phyloP scores from a whole-genome alignment of 2,329 filamentous ascomycete species.

The Chlorencoelia australis region DNA sequence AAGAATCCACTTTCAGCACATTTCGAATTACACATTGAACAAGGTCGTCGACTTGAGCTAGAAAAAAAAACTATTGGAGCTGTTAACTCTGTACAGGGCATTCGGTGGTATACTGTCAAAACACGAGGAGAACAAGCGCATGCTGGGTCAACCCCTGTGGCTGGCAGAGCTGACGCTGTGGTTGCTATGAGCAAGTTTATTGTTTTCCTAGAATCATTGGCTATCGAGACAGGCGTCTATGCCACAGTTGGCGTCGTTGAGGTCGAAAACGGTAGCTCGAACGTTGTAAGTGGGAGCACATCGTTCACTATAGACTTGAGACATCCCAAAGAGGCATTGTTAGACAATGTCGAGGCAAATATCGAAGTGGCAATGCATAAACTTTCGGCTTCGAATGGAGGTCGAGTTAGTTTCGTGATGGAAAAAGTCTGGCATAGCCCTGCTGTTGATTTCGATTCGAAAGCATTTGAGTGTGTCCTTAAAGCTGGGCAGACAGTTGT shows the following conservation, averaged over 20 bases:
- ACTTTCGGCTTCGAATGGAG: no score
- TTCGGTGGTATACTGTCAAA: constrained; percentile 53
- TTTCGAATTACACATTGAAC: constrained; percentile 66
- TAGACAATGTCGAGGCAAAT: not conserved
- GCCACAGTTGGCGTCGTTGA: constrained; percentile 20
- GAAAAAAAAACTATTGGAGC: constrained; percentile 54
- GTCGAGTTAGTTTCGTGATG: no score
- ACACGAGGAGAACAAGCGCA: constrained; percentile 36
- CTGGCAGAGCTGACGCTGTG: constrained; percentile 55
- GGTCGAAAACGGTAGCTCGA: constrained; percentile 16
- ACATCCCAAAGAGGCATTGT: constrained; percentile 9
- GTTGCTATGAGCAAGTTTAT: constrained; percentile 30
- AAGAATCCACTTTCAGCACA: constrained; percentile 58
- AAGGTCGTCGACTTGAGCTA: constrained; percentile 63
- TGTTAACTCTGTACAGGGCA: constrained; percentile 60
- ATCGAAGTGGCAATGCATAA: no score
- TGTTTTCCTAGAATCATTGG: constrained; percentile 13
- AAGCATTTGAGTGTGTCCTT: constrained; percentile 11
- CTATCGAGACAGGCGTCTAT: constrained; percentile 13
- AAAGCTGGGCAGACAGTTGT: constrained; percentile 15
- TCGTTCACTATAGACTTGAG: constrained; percentile 22
- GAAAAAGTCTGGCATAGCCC: constrained; percentile 3
- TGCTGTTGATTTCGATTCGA: constrained; percentile 9
- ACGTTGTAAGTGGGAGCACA: constrained; percentile 18
- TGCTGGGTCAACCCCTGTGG: constrained; percentile 32